Base-by-base conservation (phyloP, 345 rosid genomes). In the Citrus unshiu region DNA sequence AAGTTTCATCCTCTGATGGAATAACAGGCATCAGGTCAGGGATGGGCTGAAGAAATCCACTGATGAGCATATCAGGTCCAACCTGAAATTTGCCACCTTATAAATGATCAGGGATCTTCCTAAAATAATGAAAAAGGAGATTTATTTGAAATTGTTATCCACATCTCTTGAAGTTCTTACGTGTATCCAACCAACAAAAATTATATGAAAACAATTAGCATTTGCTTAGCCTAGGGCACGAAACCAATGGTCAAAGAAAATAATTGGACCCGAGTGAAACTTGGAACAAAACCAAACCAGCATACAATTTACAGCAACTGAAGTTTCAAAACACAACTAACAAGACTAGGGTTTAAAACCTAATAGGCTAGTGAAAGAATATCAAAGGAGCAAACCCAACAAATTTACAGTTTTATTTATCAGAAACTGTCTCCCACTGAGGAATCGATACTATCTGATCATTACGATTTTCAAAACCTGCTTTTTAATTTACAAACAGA, bases 1-100 rank as follows among this genome's bases (percentile, higher is more conserved):
- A 88, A 77, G 98, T 93, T 86, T 91, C 97, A 3, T 88, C 88
- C 83, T 83, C 90, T 60, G 96, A 93, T 61, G 98, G 98, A 43
- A 93, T 92, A 75, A 85, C 85, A 35, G 98, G 97, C 74, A 84
- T 87, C 80, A 88, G 80, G 67, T 95, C 99, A 4, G 99, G 99
- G 77, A 96, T 78, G 35, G 98, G 98, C 81, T 92, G 97, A 79
- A 95, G 94, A 87, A 88, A 95, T 80, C 99, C 99, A 27, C 91
- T 92, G 69, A 95, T 77, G 78, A 96, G 98, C 91, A 96, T 90
- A 83, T 95, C 99, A 0, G 95, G 97, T 82, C 98, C 99, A 82
- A 93, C 90, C 99, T 95, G 83, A 65, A 54, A 82, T 46, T 74
- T 59, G 59, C 70, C 22, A 68, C 19, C 39, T 8, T 1, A 49